Base-by-base conservation (phyloP, 139 green algal genomes). In the Asterochloris erici region DNA sequence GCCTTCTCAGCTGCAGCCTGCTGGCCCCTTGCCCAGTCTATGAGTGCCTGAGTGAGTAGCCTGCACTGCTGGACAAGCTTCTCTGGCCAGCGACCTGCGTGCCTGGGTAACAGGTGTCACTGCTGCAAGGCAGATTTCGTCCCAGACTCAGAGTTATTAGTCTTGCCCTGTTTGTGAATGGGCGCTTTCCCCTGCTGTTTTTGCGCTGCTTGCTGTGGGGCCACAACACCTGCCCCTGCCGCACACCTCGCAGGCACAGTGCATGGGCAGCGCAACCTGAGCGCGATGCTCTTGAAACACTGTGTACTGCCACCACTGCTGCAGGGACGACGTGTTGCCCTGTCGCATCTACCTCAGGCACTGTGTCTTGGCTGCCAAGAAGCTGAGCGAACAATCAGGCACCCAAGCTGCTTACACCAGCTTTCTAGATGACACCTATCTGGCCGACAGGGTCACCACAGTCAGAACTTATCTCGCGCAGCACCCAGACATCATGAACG, bases 351-450 rank as follows among this genome's bases (percentile, higher is more conserved):
- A 98, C 83, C 80, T 98, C 63, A 88, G 96, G 2, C 96, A 98
- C 88, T 98, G 96, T 86, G 89, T 96, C 63, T 81, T 98, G 69
- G 92, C 94, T 16, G 93, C 94, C 9, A 73, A 88, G 81, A 84
- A 79, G 24, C 86, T 96, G 54, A 90, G 93, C 21, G 28, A 81
- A 0, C 83, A 91, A 75, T 86, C 85, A 38, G 6, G 38, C 38
- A 54, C 4, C 38, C 24, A 86, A 15, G 73, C 68, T 28, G 92
- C 88, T 0, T 85, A 92, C 54, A 83, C 90, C 9, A 94, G 83
- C 79, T 98, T 98, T 82, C 82, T 98, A 83, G 92, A 98, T 74
- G 27, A 77, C 27, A 98, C 95, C 0, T 97, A 88, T 70, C 86
- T 98, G 63, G 87, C 90, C 12, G 96, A 98, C 69, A 82, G 96